These are phyloP conservation scores for Aspergillus calidoustus DNA, from an alignment of 2,329 filamentous ascomycete species.

Conservation along the genomic window DNA sequence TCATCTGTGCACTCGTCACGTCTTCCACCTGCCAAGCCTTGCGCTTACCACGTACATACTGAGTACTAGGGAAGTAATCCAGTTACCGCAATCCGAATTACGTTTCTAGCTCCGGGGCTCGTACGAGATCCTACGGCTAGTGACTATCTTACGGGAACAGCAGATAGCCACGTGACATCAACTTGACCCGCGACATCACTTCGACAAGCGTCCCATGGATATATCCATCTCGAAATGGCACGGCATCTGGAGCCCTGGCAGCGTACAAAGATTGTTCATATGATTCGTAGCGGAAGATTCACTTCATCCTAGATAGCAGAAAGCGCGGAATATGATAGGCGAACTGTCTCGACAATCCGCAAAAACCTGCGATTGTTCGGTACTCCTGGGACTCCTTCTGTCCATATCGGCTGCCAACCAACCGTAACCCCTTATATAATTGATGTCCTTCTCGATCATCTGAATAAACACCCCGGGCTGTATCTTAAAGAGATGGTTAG, in stretches of 20 bases:
- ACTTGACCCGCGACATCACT: too few species aligned
- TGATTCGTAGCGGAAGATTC: slow-evolving; percentile 2
- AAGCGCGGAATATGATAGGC: slow-evolving; percentile 1
- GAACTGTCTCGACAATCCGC: slow-evolving; percentile 1
- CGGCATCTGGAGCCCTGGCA: neutral
- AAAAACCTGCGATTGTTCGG: neutral
- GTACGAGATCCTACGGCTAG: too few species aligned
- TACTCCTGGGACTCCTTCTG: neutral
- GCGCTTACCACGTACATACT: too few species aligned
- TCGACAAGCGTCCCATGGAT: too few species aligned
- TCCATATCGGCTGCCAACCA: neutral
- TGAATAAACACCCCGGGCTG: neutral
- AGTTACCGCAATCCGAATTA: too few species aligned
- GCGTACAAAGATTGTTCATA: slow-evolving; percentile 6
- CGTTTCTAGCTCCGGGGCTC: too few species aligned
- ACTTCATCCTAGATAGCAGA: neutral
- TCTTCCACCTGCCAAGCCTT: too few species aligned
- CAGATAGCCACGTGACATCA: too few species aligned
- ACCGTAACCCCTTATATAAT: neutral
- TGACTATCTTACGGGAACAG: too few species aligned
- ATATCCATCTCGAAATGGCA: neutral
- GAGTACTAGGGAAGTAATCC: too few species aligned
- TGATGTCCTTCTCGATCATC: neutral
- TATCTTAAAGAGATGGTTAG: neutral
- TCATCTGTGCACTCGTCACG: too few species aligned